Conservation (phyloP, 495 filamentous ascomycete species). For the Aspergillus leporis region DNA sequence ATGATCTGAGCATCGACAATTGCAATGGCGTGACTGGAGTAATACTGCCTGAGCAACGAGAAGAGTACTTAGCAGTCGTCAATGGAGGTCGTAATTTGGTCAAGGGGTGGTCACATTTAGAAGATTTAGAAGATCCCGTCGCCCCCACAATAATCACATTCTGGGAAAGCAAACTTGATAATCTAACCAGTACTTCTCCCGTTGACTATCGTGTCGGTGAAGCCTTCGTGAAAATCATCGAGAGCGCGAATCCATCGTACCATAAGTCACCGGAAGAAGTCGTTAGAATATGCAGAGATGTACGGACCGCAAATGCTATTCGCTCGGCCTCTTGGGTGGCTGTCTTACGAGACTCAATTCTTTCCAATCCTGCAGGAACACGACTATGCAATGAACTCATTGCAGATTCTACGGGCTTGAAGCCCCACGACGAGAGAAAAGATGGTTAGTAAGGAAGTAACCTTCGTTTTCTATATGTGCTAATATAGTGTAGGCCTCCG, state of each 20-base stretch:
- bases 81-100: constrained; percentile 57
- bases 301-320: constrained; percentile 40
- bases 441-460: constrained; percentile 40
- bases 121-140: constrained; percentile 25
- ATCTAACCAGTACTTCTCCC: constrained; percentile 31
- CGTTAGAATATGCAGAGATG: constrained; percentile 35
- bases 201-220: constrained; percentile 41
- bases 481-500: constrained; percentile 44
- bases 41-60: constrained; percentile 49
- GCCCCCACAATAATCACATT: constrained; percentile 29
- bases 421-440: constrained; percentile 35
- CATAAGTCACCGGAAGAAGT: constrained; percentile 35
- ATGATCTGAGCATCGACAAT: constrained; percentile 59
- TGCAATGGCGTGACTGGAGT: constrained; percentile 57
- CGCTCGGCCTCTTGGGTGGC: constrained; percentile 43
- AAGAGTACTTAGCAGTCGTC: constrained; percentile 62
- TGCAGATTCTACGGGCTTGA: constrained; percentile 57
- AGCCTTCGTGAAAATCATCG: constrained; percentile 44
- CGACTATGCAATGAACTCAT: constrained; percentile 59
- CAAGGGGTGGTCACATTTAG: constrained; percentile 42
- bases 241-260: constrained; percentile 25
- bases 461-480: not conserved
- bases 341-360: constrained; percentile 34
- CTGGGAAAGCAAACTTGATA: constrained; percentile 40
- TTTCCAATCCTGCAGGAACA: constrained; percentile 39